These are phyloP conservation scores for Leccinellum luteum DNA, from an alignment of 768 basidiomycete genomes.

Conservation along the genomic window DNA sequence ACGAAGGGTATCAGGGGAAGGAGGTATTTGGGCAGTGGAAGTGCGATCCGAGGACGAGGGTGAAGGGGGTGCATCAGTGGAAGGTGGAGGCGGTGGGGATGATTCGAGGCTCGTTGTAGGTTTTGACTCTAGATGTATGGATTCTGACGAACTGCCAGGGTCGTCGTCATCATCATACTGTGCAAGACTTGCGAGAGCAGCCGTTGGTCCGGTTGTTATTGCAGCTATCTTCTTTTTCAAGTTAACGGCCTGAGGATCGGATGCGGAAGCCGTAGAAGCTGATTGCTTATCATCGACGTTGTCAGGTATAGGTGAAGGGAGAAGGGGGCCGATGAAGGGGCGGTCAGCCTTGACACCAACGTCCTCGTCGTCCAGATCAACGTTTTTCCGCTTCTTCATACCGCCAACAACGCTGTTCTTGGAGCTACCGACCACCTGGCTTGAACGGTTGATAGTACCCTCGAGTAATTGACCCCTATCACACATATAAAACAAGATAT, in stretches of 20 bases:
- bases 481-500: constrained; percentile 89
- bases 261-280: constrained; percentile 6
- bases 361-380: constrained; percentile 46
- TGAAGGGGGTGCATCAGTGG: constrained; percentile 33
- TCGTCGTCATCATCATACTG: constrained; percentile 44
- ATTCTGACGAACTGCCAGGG: constrained; percentile 25
- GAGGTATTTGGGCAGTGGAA: constrained; percentile 17
- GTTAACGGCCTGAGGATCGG: constrained; percentile 52
- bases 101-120: constrained; percentile 20
- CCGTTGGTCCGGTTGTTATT: constrained; percentile 27
- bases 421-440: constrained; percentile 15
- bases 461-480: constrained; percentile 74
- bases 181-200: constrained; percentile 37
- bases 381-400: constrained; percentile 47
- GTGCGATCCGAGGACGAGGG: constrained; percentile 31
- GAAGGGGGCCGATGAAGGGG: constrained; percentile 64
- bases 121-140: constrained; percentile 17
- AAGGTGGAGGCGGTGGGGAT: constrained; percentile 31
- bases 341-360: constrained; percentile 45
- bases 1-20: constrained; percentile 18
- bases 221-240: constrained; percentile 56
- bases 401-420: constrained; percentile 44
- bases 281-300: constrained; percentile 10
- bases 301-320: constrained; percentile 47
- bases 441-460: constrained; percentile 45